Percentiles rank a stretch among this genome's conserved stretches.
phyloP scores from a whole-genome alignment of 331 rosid genomes.

The Cydonia oblonga region DNA sequence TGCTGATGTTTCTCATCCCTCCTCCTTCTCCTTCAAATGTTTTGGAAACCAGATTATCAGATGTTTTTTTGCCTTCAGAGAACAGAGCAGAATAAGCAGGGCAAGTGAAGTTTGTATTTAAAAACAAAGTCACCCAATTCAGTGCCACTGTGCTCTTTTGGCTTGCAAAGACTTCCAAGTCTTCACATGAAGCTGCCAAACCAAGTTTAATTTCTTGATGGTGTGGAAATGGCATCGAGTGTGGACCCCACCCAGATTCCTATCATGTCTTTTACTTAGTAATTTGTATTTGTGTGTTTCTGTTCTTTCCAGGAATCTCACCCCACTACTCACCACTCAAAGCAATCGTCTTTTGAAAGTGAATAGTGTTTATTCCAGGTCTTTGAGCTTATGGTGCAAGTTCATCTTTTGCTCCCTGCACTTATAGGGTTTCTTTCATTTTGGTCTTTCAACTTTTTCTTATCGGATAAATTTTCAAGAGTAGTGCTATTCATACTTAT shows the following conservation, averaged over 20 bases:
- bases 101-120: not conserved
- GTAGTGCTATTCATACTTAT: too few species aligned
- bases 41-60: not conserved
- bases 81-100: not conserved
- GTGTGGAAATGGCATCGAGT: not conserved
- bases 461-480: too few species aligned
- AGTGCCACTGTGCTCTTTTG: not conserved
- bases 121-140: not conserved
- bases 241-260: not conserved
- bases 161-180: not conserved
- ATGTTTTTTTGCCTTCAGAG: not conserved
- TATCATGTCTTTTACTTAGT: not conserved
- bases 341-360: too few species aligned
- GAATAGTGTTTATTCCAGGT: too few species aligned
- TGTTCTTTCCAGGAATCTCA: too few species aligned
- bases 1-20: not conserved
- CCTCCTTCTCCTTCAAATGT: not conserved
- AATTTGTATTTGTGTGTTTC: too few species aligned
- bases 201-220: not conserved
- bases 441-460: too few species aligned
- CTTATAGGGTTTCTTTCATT: too few species aligned
- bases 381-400: too few species aligned
- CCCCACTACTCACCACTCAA: too few species aligned
- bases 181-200: not conserved
- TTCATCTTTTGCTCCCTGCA: too few species aligned